Evolutionary conservation across 1,139 yeast genomes (phyloP).

Genomic region (Zygosaccharomyces pseudobailii): DNA sequence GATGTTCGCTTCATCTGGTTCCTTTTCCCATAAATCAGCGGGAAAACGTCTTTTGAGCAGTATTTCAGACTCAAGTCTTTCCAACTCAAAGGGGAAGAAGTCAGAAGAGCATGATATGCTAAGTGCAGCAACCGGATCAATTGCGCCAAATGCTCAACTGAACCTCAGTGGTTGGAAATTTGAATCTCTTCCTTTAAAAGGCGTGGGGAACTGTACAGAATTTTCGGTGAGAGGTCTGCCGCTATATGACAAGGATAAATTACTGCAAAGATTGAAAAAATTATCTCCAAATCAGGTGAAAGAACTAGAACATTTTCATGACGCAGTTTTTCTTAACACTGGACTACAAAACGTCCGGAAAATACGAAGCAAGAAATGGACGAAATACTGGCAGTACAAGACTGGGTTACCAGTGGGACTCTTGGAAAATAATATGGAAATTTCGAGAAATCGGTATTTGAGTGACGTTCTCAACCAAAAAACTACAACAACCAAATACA

Average conservation of each 20-base stretch:
- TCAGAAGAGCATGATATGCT: conserved; percentile 14
- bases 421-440: conserved; percentile 21
- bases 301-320: conserved; percentile 38
- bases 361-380: conserved; percentile 35
- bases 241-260: conserved; percentile 23
- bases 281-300: conserved; percentile 31
- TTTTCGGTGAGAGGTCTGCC: conserved; percentile 36
- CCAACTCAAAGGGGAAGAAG: conserved; percentile 11
- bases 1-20: conserved; percentile 1
- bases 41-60: conserved; percentile 22
- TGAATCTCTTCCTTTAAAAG: conserved; percentile 26
- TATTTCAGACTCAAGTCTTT: conserved; percentile 15
- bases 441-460: conserved; percentile 25
- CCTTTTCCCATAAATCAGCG: conserved; percentile 18
- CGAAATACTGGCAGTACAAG: conserved; percentile 38
- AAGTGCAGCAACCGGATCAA: conserved; percentile 3
- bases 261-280: conserved; percentile 19
- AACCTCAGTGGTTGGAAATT: conserved; percentile 35
- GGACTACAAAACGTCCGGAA: conserved; percentile 32
- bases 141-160: conserved; percentile 13
- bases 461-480: conserved; percentile 28
- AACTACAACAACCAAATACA: conserved; percentile 28
- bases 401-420: conserved; percentile 36
- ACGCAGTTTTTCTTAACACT: conserved; percentile 34
- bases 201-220: conserved; percentile 1